Conservation (phyloP, 2,329 filamentous ascomycete species). For the Cladosporium sp. region DNA sequence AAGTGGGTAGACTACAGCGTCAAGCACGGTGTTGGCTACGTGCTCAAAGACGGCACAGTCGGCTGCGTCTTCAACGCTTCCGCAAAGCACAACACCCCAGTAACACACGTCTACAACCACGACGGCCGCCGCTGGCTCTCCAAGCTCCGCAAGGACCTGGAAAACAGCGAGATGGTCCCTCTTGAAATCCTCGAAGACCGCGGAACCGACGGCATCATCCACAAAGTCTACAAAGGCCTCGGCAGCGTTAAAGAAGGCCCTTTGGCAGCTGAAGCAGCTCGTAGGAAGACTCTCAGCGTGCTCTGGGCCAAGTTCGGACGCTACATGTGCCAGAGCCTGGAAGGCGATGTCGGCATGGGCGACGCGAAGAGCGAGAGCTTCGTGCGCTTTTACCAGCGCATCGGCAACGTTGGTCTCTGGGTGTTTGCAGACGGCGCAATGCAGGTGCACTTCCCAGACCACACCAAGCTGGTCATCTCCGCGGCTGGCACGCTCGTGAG, state of each 20-base stretch:
- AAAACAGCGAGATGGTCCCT: slow-evolving; percentile 52
- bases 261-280: slow-evolving; percentile 43
- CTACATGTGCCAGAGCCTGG: slow-evolving; percentile 60
- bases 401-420: slow-evolving; percentile 80
- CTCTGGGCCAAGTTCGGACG: slow-evolving; percentile 70
- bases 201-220: slow-evolving; percentile 61
- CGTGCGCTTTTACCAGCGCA: slow-evolving; percentile 79
- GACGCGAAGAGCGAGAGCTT: slow-evolving; percentile 51
- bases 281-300: slow-evolving; percentile 57
- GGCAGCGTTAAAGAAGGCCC: slow-evolving; percentile 38
- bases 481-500: slow-evolving; percentile 73
- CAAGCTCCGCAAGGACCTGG: slow-evolving; percentile 57
- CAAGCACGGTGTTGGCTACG: slow-evolving; percentile 82
- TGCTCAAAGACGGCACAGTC: slow-evolving; percentile 78
- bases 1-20: slow-evolving; percentile 91
- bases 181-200: slow-evolving; percentile 76
- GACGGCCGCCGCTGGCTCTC: slow-evolving; percentile 69
- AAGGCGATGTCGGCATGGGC: slow-evolving; percentile 42
- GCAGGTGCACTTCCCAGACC: slow-evolving; percentile 83
- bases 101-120: slow-evolving; percentile 71
- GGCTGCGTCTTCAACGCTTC: slow-evolving; percentile 63
- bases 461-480: slow-evolving; percentile 81
- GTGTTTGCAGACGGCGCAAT: slow-evolving; percentile 78
- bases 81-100: slow-evolving; percentile 55
- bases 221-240: slow-evolving; percentile 58